Evolutionary conservation across 2,329 filamentous ascomycete genomes (phyloP), one percentile per base, ranked within the genome.

Genomic region (Exophiala oligosperma): DNA sequence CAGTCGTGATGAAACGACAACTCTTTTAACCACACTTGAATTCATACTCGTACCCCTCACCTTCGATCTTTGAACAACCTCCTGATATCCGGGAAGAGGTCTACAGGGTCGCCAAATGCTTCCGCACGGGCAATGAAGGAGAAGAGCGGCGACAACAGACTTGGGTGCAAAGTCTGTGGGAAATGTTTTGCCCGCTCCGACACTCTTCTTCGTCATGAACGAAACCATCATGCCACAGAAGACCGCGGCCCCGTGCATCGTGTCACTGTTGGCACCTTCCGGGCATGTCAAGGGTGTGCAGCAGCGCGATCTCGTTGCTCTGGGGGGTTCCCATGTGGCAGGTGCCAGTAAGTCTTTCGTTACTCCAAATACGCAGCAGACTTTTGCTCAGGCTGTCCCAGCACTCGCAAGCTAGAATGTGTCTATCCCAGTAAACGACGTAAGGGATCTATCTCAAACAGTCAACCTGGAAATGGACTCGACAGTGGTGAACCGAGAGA

Each of bases 251-350:
- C 59, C 3, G 66, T 71, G 4, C 74, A 76, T 54, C 69, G 74
- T 2, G 75, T 76, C 52, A 76, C 73, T 1, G 70, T 74, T 52
- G 75, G 74, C 52, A 76, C 74, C 2, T 76, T 76, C 51, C 68
- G 74, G 40, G 74, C 74, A 2, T 76, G 74, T 52, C 74, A 67
- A 53, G 69, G 71, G 55, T 76, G 74, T 49, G 74, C 74, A 28
- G 67, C 70, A 11, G 74, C 74, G 32, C 68, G 74, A 64, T 73
- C 74, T 2, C 66, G 63, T 47, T 67, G 65, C 51, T 65, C 63
- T 1, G 66, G 66, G 5, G 61, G 63, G 17, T 32, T 52, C 5
- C 66, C 66, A 4, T 67, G 66, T 54, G 61, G 66, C 40, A 71
- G 74, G 17, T 76, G 74, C 59, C 17, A 23, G 40, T 21, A 23